Base-by-base conservation (phyloP, 345 rosid genomes). In the Dimocarpus longan region DNA sequence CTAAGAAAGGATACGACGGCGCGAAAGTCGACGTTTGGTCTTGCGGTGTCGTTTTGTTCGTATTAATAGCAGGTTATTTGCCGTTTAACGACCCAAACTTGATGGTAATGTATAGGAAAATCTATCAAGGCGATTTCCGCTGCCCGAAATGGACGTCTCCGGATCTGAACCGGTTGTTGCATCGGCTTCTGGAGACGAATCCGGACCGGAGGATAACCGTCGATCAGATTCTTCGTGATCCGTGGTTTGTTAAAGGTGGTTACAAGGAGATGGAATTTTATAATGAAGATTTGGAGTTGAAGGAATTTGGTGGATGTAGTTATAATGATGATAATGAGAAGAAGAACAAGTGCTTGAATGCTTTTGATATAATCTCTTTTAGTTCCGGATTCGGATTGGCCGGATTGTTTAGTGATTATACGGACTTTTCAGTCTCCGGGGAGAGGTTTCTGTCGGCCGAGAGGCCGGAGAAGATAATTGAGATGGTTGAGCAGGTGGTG, bases 111-210 rank as follows among this genome's bases (percentile, higher is more conserved):
- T 95, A 95, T 68, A 84, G 94, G 13, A 91, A 91, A 76, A 95
- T 95, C 74, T 93, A 88, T 82, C 91, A 85, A 71, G 97, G 99
- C 3, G 89, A 91, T 0, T 95, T 88, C 48, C 93, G 93, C 68
- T 90, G 88, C 78, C 98, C 99, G 12, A 93, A 80, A 67, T 95
- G 99, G 99, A 92, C 93, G 11, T 91, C 99, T 1, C 96, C 98
- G 12, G 97, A 91, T 37, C 89, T 93, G 22, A 84, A 82, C 21
- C 87, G 83, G 0, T 78, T 95, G 2, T 52, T 95, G 10, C 57
- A 80, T 40, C 93, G 96, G 3, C 91, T 95, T 28, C 93, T 95
- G 4, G 99, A 95, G 67, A 66, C 90, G 4, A 83, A 90, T 68
- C 98, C 99, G 0, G 70, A 72, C 3, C 83, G 96, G 7, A 88